Evolutionary conservation across 306 rosid genomes (phyloP).

Genomic region (Prunus fruticosa): DNA sequence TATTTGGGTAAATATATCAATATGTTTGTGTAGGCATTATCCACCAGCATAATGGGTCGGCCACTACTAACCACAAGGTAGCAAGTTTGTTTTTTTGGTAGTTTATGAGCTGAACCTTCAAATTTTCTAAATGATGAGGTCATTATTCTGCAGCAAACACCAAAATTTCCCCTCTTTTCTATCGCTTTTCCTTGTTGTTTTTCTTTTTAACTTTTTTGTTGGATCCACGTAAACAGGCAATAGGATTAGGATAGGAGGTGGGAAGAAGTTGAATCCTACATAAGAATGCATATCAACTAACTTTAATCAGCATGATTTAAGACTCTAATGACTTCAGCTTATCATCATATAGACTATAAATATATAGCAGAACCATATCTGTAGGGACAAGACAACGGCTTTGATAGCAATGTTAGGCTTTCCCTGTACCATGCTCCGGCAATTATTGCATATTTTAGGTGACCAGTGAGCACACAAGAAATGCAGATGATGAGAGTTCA

Average conservation of each 20-base stretch:
- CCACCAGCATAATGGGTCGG: conserved; percentile 57
- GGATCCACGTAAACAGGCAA: conserved; percentile 54
- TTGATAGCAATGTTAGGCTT: conserved; percentile 16
- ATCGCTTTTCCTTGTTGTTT: conserved; percentile 26
- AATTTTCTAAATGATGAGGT: conserved; percentile 33
- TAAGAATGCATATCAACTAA: conserved; percentile 38
- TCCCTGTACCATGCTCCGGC: conserved; percentile 28
- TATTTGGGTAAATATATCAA: too few relatives aligned
- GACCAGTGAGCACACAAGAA: conserved; percentile 6
- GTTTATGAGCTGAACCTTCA: conserved; percentile 16
- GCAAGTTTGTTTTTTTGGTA: neutral
- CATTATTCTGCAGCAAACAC: conserved; percentile 31
- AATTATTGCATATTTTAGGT: conserved; percentile 45
- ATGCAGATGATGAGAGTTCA: neutral
- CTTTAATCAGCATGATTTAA: conserved; percentile 22
- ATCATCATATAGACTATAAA: conserved; percentile 30
- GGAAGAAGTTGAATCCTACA: conserved; percentile 46
- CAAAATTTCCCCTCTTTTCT: neutral
- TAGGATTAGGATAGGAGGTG: conserved; percentile 17
- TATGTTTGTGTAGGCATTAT: conserved; percentile 38
- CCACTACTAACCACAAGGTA: conserved; percentile 30
- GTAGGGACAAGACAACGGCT: conserved; percentile 29
- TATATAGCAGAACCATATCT: conserved; percentile 2
- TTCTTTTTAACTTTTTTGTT: conserved; percentile 30
- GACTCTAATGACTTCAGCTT: conserved; percentile 26